Percentiles rank a stretch among this genome's conserved stretches.
These are phyloP conservation scores for Sporisorium sorghi DNA, from an alignment of 1,284 basidiomycete genomes.

Conservation along the genomic window DNA sequence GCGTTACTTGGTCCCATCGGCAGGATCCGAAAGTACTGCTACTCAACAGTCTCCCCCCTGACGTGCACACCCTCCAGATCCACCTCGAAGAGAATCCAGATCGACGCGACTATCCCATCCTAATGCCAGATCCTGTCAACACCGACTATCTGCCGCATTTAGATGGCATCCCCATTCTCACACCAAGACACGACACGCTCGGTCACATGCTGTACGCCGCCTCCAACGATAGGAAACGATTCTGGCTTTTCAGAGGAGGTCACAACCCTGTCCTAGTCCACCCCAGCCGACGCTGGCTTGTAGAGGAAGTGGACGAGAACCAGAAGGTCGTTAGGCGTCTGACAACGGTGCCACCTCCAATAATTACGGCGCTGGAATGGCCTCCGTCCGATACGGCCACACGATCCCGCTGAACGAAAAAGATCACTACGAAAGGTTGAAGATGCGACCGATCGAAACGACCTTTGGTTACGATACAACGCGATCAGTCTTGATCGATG, in stretches of 20 bases:
- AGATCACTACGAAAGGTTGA: too few relatives aligned
- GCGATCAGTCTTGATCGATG: too few relatives aligned
- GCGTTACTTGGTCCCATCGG: not conserved
- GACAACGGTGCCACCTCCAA: too few relatives aligned
- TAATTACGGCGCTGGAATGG: too few relatives aligned
- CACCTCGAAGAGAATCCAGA: not conserved
- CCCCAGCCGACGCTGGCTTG: too few relatives aligned
- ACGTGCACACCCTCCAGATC: conserved; percentile 1
- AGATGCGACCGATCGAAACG: too few relatives aligned
- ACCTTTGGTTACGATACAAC: too few relatives aligned
- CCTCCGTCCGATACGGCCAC: too few relatives aligned
- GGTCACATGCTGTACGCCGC: conserved; percentile 13
- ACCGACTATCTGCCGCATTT: conserved; percentile 5
- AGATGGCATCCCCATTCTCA: conserved; percentile 12
- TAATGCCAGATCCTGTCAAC: not conserved
- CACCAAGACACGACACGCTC: not conserved
- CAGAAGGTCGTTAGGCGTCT: too few relatives aligned
- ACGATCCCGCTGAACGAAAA: too few relatives aligned
- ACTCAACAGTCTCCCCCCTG: not conserved
- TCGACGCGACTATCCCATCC: not conserved
- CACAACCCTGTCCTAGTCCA: not conserved
- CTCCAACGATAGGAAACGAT: too few relatives aligned
- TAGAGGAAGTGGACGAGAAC: too few relatives aligned
- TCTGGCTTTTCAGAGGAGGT: not conserved
- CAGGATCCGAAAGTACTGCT: not conserved